Evolutionary conservation across 192 early-diverging fungal genomes (phyloP), one percentile per base, ranked within the genome.

Genomic region (Fimicolochytrium jonesii): DNA sequence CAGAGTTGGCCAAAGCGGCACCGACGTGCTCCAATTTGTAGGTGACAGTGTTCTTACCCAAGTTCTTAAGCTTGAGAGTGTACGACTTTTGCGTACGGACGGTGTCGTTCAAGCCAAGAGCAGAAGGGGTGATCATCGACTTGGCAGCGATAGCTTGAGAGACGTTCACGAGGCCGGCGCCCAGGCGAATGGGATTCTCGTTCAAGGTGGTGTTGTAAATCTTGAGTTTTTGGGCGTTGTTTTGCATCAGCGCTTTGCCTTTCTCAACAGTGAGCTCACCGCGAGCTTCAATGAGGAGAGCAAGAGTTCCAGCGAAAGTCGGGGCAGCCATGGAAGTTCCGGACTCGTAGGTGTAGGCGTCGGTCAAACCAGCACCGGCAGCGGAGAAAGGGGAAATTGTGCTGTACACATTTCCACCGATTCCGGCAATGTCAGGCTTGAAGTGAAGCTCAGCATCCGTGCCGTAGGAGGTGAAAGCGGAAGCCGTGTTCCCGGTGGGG

Each of bases 251-350:
- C 17, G 74, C 61, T 6, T 68, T 63, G 6, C 71, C 34, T 15
- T 42, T 11, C 13, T 66, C 59, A 25, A 56, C 41, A 48, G 25
- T 33, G 7, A 63, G 63, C 17, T 48, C 55, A 50, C 77, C 79
- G 23, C 64, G 56, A 6, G 74, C 74, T 51, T 87, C 79, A 44
- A 81, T 70, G 10, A 87, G 61, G 28, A 94, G 67, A 1, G 89
- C 90, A 2, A 83, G 67, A 2, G 82, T 61, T 6, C 90, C 92
- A 18, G 87, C 79, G 18, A 87, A 68, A 60, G 88, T 87, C 0
- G 92, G 89, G 25, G 80, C 75, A 4, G 92, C 79, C 92, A 94
- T 92, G 26, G 87, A 89, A 9, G 92, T 92, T 18, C 90, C 92
- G 54, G 55, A 59, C 36, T 56, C 15, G 35, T 47, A 22, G 49